Base-by-base conservation (phyloP, 2,329 filamentous ascomycete species). In the Calonectria honghensis region DNA sequence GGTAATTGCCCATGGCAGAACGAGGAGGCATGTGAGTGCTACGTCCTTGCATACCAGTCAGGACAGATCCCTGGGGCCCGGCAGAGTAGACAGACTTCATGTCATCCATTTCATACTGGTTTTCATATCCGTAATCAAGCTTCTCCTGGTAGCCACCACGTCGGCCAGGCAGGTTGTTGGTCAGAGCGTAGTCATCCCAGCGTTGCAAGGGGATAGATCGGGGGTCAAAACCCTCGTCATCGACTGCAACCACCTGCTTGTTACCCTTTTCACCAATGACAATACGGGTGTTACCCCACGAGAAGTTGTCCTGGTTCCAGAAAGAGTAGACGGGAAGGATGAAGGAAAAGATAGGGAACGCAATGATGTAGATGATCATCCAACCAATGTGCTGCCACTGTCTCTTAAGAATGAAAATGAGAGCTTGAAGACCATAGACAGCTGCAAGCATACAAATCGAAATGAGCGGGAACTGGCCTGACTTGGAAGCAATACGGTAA, bases 291-390 rank as follows among this genome's bases (percentile, higher is more conserved):
- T 97, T 98, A 90, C 97, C 97, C 97, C 97, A 99, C 2, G 93
- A 93, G 90, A 99, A 99, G 87, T 99, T 96, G 86, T 99, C 97
- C 85, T 98, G 96, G 86, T 98, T 98, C 97, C 97, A 99, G 93
- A 99, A 99, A 0, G 96, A 98, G 88, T 98, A 99, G 77, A 99
- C 88, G 0, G 97, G 97, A 16, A 99, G 91, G 76, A 97, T 84
- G 81, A 99, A 95, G 5, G 94, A 97, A 88, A 96, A 98, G 80
- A 99, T 94, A 0, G 97, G 97, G 88, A 94, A 98, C 3, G 97
- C 97, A n/a, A 97, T 80, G 76, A 99, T 90, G 87, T 99, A 99
- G 83, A 99, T 98, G 78, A 99, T 94, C 96, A 99, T 98, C 97
- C 97, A 99, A 79, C 97, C 97, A 75, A 99, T 92, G 83, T 98